These are phyloP conservation scores for Phytopythium chamaehyphon DNA, from an alignment of 352 stramenopile species.

Conservation along the genomic window DNA sequence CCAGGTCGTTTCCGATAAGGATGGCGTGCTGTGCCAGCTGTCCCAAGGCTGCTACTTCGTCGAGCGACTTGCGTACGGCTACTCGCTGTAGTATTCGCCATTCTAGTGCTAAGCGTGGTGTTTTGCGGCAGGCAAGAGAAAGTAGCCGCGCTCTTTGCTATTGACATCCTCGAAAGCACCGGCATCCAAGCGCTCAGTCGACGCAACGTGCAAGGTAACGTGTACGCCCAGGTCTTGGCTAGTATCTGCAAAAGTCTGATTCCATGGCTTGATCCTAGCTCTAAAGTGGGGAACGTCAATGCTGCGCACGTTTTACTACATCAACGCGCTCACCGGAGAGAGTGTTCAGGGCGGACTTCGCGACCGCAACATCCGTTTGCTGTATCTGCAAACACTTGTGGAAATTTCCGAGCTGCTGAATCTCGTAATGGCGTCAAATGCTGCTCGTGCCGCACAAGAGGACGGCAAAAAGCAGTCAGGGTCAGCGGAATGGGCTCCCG, in stretches of 20 bases:
- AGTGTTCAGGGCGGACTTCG: conserved; percentile 48
- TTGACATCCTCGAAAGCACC: conserved; percentile 72
- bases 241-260: too few species aligned
- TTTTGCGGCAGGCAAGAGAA: conserved; percentile 57
- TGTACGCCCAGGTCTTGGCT: too few species aligned
- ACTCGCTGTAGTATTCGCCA: neutral
- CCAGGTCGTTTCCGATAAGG: conserved; percentile 48
- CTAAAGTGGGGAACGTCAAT: conserved; percentile 82
- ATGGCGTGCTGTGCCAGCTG: conserved; percentile 43
- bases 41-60: conserved; percentile 76
- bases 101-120: neutral
- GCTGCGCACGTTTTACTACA: conserved; percentile 75
- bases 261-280: conserved; percentile 16
- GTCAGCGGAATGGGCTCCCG: conserved; percentile 24
- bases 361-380: conserved; percentile 59
- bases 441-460: conserved; percentile 13
- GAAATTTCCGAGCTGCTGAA: conserved; percentile 65
- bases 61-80: conserved; percentile 66
- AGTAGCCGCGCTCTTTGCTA: conserved; percentile 48
- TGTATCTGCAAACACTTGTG: conserved; percentile 63
- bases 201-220: conserved; percentile 63
- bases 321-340: conserved; percentile 61
- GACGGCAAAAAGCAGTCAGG: conserved; percentile 10
- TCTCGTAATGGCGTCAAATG: conserved; percentile 32
- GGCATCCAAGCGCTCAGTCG: conserved; percentile 74